A percentile compares a stretch with the other conserved stretches of the same genome.
Conservation (phyloP, 805 yeast species). For the Pichia ethanolica region DNA sequence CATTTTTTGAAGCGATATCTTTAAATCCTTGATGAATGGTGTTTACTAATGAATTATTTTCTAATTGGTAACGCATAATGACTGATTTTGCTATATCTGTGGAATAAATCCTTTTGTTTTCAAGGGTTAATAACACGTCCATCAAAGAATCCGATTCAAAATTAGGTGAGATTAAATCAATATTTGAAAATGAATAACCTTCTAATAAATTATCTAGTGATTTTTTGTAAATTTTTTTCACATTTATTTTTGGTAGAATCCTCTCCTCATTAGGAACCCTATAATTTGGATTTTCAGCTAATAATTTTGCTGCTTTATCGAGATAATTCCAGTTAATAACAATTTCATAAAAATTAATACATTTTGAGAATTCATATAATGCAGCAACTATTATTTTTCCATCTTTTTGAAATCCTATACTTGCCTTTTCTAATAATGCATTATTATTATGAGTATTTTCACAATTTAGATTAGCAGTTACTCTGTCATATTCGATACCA, state of each 20-base stretch:
- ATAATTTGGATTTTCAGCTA: conserved; percentile 40
- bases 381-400: conserved; percentile 39
- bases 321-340: conserved; percentile 51
- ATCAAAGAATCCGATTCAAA: conserved; percentile 34
- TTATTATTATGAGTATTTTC: conserved; percentile 17
- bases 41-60: conserved; percentile 10
- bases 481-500: conserved; percentile 47
- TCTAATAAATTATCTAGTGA: conserved; percentile 12
- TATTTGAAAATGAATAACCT: conserved; percentile 16
- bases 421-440: conserved; percentile 28
- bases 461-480: conserved; percentile 23
- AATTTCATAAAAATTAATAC: conserved; percentile 36
- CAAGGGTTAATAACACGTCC: conserved; percentile 41
- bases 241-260: conserved; percentile 32
- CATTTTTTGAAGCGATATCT: conserved; percentile 17
- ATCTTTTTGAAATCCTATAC: conserved; percentile 47
- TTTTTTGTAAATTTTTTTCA: conserved; percentile 27
- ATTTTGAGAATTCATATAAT: conserved; percentile 30
- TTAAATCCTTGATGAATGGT: conserved; percentile 21
- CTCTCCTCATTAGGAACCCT: conserved; percentile 42
- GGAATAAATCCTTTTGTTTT: conserved; percentile 15
- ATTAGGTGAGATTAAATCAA: conserved; percentile 41
- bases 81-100: conserved; percentile 16
- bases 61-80: conserved; percentile 22
- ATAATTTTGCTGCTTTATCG: conserved; percentile 38